These are phyloP conservation scores for Brettanomyces bruxellensis DNA, from an alignment of 805 yeast genomes.

Conservation along the genomic window DNA sequence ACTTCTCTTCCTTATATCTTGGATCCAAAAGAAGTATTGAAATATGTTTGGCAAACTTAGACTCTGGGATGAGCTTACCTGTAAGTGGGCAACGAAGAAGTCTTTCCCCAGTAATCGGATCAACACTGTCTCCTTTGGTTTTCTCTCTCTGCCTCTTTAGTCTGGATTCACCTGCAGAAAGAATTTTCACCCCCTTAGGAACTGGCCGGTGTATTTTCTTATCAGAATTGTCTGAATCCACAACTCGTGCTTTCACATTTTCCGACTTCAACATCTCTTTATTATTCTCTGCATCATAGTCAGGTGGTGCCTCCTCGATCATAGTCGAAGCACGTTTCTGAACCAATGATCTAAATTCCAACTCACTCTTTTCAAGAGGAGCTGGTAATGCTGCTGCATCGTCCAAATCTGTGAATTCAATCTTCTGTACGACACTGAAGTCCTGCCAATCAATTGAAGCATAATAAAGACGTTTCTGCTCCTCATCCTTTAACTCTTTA, in stretches of 20 bases:
- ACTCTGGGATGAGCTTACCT: constrained; percentile 58
- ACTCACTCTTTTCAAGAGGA: constrained; percentile 50
- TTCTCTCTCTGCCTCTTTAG: constrained; percentile 22
- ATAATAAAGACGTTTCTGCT: constrained; percentile 40
- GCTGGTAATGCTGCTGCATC: constrained; percentile 42
- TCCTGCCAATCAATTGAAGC: constrained; percentile 86
- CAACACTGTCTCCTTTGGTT: constrained; percentile 5
- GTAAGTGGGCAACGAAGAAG: constrained; percentile 74
- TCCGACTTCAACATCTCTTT: constrained; percentile 8
- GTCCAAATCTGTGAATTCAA: constrained; percentile 57
- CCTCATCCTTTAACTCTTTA: constrained; percentile 23
- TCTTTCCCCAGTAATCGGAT: constrained; percentile 15
- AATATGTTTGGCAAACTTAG: constrained; percentile 63
- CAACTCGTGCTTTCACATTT: constrained; percentile 1
- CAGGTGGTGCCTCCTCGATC: constrained; percentile 33
- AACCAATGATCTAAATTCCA: constrained; percentile 53
- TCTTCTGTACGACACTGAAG: constrained; percentile 60
- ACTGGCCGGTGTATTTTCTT: background rate
- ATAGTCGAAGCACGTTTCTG: constrained; percentile 32
- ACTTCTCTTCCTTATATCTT: constrained; percentile 59
- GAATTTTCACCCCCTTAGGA: constrained; percentile 34
- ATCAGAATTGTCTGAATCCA: background rate
- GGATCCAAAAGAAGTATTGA: constrained; percentile 69
- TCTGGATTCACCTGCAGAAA: constrained; percentile 66
- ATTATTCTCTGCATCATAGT: constrained; percentile 17